Evolutionary conservation across 257 asterid genomes (phyloP), one percentile per base, ranked within the genome.

Genomic region (Solanum infundibuliforme): DNA sequence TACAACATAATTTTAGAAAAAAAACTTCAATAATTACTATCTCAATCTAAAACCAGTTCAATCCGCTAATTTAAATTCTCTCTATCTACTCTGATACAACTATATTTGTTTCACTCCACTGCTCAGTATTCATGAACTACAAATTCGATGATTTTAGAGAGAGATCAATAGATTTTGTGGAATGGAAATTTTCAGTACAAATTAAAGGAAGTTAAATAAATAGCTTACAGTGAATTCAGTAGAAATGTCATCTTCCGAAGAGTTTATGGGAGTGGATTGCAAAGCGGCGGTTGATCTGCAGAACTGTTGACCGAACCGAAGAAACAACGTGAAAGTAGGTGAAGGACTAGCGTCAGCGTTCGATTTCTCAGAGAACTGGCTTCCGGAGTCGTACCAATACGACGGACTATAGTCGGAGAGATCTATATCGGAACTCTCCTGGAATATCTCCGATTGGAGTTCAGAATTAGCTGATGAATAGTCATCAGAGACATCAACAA

Each of bases 281-380:
- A 69, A 82, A 71, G 74, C 41, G 27, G 55, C 83, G 41, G 89
- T 86, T 87, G 98, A 97, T 91, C 92, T 88, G 90, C 90, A 91
- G 91, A 95, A 95, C 91, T 93, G 95, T 81, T 92, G 91, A 85
- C 95, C 92, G 68, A 93, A 97, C 91, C 91, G 91, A 89, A 43
- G 87, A 92, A 94, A 91, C 92, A 95, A 89, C 87, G 94, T 94
- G 90, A 90, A 95, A 76, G 92, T 94, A 32, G 93, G 94, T 43
- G 99, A 93, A 81, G 94, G 90, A 84, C 89, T 89, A 87, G 91
- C 95, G 52, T 92, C 95, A 75, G 88, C 90, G 39, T 65, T 87
- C 23, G 98, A 95, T 86, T 91, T 92, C 90, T 94, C 98, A 41
- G 98, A 97, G 88, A 97, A 94, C 82, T 95, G 98, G 91, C 99